These are phyloP conservation scores for Rhytidiadelphus loreus DNA, from an alignment of 225 moss, liverwort and hornwort species.

Conservation along the genomic window DNA sequence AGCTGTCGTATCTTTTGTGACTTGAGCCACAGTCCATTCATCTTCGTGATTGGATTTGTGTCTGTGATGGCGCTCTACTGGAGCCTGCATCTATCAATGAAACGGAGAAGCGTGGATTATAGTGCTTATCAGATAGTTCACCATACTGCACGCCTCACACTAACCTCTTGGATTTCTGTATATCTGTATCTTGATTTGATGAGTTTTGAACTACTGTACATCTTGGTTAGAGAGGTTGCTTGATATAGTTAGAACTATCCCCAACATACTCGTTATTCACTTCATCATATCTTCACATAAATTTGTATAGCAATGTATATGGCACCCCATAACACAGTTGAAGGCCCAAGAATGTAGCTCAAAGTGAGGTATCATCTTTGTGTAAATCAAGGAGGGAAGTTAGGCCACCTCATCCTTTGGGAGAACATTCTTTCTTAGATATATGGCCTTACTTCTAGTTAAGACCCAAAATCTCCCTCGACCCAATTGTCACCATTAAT, in stretches of 20 bases:
- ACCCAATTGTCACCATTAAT: neutral
- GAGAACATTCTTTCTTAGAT: neutral
- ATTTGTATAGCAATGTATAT: neutral
- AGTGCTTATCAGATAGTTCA: neutral
- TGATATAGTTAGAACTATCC: neutral
- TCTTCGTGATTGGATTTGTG: neutral
- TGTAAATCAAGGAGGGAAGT: neutral
- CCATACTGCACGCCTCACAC: neutral
- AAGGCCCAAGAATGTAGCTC: neutral
- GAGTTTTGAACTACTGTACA: neutral
- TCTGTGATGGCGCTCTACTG: neutral
- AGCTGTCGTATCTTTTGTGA: conserved; percentile 64
- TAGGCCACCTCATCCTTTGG: neutral
- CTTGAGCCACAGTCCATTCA: neutral
- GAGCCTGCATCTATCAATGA: neutral
- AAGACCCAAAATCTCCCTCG: neutral
- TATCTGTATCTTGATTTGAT: neutral
- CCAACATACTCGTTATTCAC: neutral
- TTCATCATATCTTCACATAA: neutral
- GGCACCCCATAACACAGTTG: neutral
- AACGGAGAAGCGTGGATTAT: neutral
- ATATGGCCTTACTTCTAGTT: neutral
- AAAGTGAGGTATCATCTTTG: neutral
- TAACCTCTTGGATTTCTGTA: neutral
- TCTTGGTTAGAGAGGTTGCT: neutral